These are phyloP conservation scores for Phyllosticta citribraziliensis DNA, from an alignment of 2,329 filamentous ascomycete species.

Conservation along the genomic window DNA sequence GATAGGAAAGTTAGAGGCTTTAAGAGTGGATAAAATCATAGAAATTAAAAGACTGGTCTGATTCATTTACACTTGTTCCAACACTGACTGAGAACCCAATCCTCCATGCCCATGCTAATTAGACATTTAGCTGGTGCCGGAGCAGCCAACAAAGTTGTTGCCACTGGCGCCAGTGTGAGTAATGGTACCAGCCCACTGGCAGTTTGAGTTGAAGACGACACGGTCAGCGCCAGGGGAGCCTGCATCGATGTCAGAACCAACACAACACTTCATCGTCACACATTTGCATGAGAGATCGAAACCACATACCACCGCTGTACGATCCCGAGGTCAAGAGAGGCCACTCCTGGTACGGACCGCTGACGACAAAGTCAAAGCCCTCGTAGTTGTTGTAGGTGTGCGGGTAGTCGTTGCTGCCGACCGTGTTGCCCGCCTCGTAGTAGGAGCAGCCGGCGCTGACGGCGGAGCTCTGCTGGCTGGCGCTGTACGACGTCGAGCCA, in stretches of 20 bases:
- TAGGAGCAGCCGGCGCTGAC: constrained; percentile 43
- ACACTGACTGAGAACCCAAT: background rate
- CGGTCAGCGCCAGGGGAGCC: constrained; percentile 58
- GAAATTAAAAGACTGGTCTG: background rate
- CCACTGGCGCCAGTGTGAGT: constrained; percentile 62
- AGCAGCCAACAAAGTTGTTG: constrained; percentile 59
- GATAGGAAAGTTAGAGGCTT: background rate
- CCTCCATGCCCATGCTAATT: background rate
- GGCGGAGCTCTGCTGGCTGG: constrained; percentile 40
- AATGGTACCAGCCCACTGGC: constrained; percentile 52
- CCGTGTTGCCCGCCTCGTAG: constrained; percentile 31
- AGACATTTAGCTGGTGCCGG: constrained; percentile 23
- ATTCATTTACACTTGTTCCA: background rate
- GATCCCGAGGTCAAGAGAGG: constrained; percentile 43
- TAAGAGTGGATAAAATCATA: background rate
- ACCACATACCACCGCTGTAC: constrained; percentile 45
- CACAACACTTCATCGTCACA: background rate
- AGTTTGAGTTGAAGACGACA: constrained; percentile 50
- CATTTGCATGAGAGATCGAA: background rate
- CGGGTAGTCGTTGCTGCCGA: constrained; percentile 41
- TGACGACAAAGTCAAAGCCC: constrained; percentile 49
- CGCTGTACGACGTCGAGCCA: constrained; percentile 44
- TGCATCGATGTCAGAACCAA: constrained; percentile 14
- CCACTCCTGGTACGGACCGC: constrained; percentile 54
- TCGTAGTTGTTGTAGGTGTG: constrained; percentile 54